Base-by-base conservation (phyloP, 164 flowering plant species). In the Umbellularia californica region DNA sequence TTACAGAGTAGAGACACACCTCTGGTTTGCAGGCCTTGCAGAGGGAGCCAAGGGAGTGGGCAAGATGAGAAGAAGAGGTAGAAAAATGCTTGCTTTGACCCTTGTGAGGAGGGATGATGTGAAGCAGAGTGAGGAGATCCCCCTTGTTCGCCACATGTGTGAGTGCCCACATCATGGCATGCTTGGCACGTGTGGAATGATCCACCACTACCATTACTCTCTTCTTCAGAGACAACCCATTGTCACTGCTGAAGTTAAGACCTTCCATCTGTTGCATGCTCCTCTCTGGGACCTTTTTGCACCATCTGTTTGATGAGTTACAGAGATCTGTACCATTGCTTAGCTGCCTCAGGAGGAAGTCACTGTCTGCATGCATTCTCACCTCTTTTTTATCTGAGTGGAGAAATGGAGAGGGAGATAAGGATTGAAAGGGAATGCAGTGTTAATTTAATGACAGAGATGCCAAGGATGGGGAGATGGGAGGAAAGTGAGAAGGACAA, bases 101-200 rank as follows among this genome's bases (percentile, higher is more conserved):
- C 17, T 73, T 13, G 68, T 80, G 79, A 73, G 87, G 84, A 70
- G 88, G 83, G 17, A 87, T 78, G 71, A 94, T 75, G 75, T 92
- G 95, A 75, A 94, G 92, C 1, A 94, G 82, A 72, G 96, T 94
- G 67, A 94, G 86, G 30, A 87, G 78, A 81, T 94, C 98, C 70
- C 93, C 96, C 75, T 87, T 88, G 75, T 94, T 90, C 11, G 90
- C 76, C 4, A 92, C 86, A 87, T 94, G 98, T 7, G 97, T 91
- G 14, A 92, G 85, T 5, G 98, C 97, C 97, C 97, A 94, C 88
- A 92, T 86, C 97, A 94, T 87, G 0, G 97, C 97, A 83, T 91
- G 92, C 78, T 87, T 91, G 0, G 97, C 83, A 69, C 83, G 77
- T 11, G 89, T 79, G 3, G 88, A 75, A 1, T 89, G 78, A 82